phyloP scores from a whole-genome alignment of 2,329 filamentous ascomycete genomes.

The Pyrenophora seminiperda region DNA sequence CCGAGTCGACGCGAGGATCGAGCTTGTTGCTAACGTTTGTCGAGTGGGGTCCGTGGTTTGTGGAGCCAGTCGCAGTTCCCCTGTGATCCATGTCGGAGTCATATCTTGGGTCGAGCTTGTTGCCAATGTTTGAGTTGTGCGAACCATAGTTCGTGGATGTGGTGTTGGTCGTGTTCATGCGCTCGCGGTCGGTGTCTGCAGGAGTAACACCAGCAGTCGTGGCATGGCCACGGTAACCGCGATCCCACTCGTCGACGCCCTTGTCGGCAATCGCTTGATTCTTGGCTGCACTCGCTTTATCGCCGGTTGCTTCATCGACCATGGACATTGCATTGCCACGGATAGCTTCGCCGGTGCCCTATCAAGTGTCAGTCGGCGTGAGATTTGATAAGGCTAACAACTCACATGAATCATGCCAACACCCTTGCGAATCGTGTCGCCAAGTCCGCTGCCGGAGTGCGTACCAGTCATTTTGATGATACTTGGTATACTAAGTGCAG shows the following conservation, averaged over 20 bases:
- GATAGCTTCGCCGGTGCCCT: conserved; percentile 48
- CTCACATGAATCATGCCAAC: conserved; percentile 45
- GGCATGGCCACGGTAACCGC: conserved; percentile 40
- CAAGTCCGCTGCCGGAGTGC: conserved; percentile 31
- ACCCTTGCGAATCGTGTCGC: conserved; percentile 42
- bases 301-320: conserved; percentile 42
- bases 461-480: conserved; percentile 29
- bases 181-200: conserved; percentile 30
- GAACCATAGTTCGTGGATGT: conserved; percentile 40
- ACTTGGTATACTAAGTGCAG: not conserved
- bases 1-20: conserved; percentile 43
- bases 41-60: conserved; percentile 37
- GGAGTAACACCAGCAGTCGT: conserved; percentile 39
- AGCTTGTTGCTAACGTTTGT: conserved; percentile 40
- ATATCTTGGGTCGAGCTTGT: conserved; percentile 41
- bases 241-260: conserved; percentile 44
- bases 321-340: conserved; percentile 47
- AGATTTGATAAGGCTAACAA: not conserved
- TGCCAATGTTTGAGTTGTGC: conserved; percentile 38
- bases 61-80: conserved; percentile 25
- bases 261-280: conserved; percentile 40
- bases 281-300: conserved; percentile 34
- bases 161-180: conserved; percentile 24
- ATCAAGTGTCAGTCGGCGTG: conserved; percentile 12
- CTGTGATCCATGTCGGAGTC: conserved; percentile 36